Base-by-base conservation (phyloP, 371 early-diverging fungal genomes). In the Apophysomyces ossiformis region DNA sequence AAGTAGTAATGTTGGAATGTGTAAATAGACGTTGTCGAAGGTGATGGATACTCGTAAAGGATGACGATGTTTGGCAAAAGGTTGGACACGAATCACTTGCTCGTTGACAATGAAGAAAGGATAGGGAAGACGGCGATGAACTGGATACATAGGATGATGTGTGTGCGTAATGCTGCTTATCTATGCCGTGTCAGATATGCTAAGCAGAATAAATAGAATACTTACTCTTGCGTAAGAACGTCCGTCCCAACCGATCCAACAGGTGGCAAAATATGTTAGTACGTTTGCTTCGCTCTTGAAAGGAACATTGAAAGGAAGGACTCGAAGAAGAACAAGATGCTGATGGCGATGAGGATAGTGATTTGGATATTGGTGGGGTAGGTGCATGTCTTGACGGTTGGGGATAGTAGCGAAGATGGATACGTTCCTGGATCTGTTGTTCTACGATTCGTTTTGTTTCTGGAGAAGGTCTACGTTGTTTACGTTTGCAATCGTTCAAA, bases 381-480 rank as follows among this genome's bases (percentile, higher is more conserved):
- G 59, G n/a, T 65, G 59, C 13, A 11, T 54, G 57, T 37, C 38
- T 21, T 26, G 57, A 57, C 41, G 5, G 50, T 37, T 38, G n/a
- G 4, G 32, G 47, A 18, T 15, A 58, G 50, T 21, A 44, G 12
- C 15, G n/a, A 50, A 6, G n/a, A 50, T 18, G 16, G 18, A 64
- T 58, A 5, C 64, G 64, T 12, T 57, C 41, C 35, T 57, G 58
- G 16, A 64, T n/a, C 39, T 57, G 57, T 38, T 61, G 44, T 56
- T 68, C 63, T 11, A 68, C 69, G 8, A 7, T 26, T 18, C 37
- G 60, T 56, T 59, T 59, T 18, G 54, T 64, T 54, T 58, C 56
- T 39, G 46, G 36, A 12, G 63, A 62, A 12, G 69, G 64, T 32
- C 63, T 54, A 16, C n/a, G 43, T 38, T 58, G 46, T 46, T 35